phyloP scores from a whole-genome alignment of 768 basidiomycete species.

The Lentinula guzmanii region DNA sequence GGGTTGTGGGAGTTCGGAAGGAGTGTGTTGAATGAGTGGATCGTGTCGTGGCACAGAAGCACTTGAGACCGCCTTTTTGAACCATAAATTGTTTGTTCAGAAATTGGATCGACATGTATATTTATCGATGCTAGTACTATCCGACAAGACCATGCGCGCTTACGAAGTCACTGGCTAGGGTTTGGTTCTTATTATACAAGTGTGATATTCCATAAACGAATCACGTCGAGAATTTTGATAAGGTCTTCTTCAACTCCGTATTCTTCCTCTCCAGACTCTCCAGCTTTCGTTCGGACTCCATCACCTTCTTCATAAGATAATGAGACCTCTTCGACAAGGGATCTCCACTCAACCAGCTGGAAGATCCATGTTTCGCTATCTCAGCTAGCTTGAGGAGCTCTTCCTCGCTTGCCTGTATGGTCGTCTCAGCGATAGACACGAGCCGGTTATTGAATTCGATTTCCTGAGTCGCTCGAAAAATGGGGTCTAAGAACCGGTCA shows the following conservation, averaged over 20 bases:
- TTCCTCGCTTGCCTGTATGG: conserved; percentile 65
- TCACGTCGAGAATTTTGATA: not conserved
- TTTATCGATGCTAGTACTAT: too few relatives aligned
- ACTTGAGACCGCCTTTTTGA: too few relatives aligned
- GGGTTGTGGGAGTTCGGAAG: too few relatives aligned
- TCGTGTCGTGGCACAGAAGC: too few relatives aligned
- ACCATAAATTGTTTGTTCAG: too few relatives aligned
- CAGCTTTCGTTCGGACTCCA: conserved; percentile 59
- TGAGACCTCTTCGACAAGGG: conserved; percentile 55
- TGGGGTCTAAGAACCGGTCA: conserved; percentile 42
- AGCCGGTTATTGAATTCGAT: conserved; percentile 72
- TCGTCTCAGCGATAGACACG: conserved; percentile 52
- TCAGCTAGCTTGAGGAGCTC: conserved; percentile 67
- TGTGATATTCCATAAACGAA: too few relatives aligned
- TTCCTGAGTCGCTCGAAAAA: conserved; percentile 79
- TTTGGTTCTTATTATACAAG: too few relatives aligned
- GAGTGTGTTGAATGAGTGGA: too few relatives aligned
- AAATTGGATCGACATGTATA: too few relatives aligned
- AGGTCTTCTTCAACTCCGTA: conserved; percentile 47
- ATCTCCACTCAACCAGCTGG: conserved; percentile 36
- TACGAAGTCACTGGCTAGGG: too few relatives aligned
- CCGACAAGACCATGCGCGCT: too few relatives aligned
- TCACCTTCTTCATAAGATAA: conserved; percentile 74
- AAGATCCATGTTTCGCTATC: conserved; percentile 48
- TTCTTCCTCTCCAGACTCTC: conserved; percentile 70